These are phyloP conservation scores for Puccinia triticina DNA, from an alignment of 1,284 basidiomycete species.

Conservation along the genomic window DNA sequence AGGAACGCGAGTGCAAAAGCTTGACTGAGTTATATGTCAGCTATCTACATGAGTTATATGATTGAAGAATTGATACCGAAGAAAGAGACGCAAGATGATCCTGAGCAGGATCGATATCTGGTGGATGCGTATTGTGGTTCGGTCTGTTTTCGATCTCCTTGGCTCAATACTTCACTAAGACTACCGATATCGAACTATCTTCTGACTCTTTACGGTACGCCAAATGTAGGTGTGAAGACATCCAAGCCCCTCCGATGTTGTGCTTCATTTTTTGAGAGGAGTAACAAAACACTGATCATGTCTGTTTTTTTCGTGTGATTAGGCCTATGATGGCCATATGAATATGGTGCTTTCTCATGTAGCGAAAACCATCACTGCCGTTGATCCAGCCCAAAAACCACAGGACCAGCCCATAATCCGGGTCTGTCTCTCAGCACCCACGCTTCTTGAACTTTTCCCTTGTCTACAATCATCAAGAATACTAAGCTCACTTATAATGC, in stretches of 20 bases:
- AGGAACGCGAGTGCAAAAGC: constrained; percentile 88
- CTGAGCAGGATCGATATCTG: constrained; percentile 53
- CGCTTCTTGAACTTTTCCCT: neutral
- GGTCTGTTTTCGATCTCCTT: constrained; percentile 90
- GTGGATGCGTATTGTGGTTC: constrained; percentile 65
- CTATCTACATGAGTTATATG: constrained; percentile 78
- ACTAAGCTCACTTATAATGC: neutral
- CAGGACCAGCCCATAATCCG: constrained; percentile 54
- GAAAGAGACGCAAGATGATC: neutral
- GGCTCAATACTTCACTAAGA: constrained; percentile 72
- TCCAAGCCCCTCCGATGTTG: too few relatives aligned
- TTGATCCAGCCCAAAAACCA: constrained; percentile 66
- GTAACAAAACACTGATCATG: too few relatives aligned
- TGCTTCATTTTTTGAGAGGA: too few relatives aligned
- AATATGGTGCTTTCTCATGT: constrained; percentile 97
- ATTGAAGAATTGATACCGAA: constrained; percentile 53
- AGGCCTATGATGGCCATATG: constrained; percentile 99
- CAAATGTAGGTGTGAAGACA: too few relatives aligned
- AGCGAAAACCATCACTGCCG: constrained; percentile 91
- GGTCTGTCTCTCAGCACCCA: constrained; percentile 57
- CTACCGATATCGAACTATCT: constrained; percentile 83
- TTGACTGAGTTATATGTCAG: constrained; percentile 79
- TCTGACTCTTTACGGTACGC: constrained; percentile 77
- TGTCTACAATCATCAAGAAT: neutral
- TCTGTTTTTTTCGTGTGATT: constrained; percentile 22